Base-by-base conservation (phyloP, 2,329 filamentous ascomycete species). In the Kalmusia sp. region DNA sequence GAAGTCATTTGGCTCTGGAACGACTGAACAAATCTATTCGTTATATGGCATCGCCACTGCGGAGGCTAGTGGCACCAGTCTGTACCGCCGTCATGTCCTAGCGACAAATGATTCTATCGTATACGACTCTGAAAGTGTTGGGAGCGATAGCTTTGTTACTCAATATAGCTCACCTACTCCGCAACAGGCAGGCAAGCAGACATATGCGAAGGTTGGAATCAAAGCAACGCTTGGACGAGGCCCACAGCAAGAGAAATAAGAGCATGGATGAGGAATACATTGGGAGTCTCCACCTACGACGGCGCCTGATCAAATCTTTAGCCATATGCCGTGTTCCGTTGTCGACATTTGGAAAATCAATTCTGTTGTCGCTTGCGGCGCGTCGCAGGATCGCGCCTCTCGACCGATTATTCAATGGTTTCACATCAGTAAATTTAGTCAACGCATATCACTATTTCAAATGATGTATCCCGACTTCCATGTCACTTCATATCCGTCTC, bases 51-150 rank as follows among this genome's bases (percentile, higher is more conserved):
- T 82, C 28, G 59, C 61, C 4, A 60, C 56, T 3, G 58, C 58
- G 17, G 31, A 52, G 19, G 52, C 54, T 14, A 53, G 51, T 17
- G 51, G 49, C 30, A 40, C 51, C 17, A 74, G 81, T 67, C 72
- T 89, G 37, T 91, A 89, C 69, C 76, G 71, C 51, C 78, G 87
- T 17, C 77, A 83, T 43, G 82, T 89, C 22, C 69, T 73, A 24
- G 83, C 84, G 3, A 72, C 78, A 2, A 87, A 88, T 66, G 77
- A 79, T 41, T 82, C 79, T 0, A 67, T 87, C 15, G 67, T 80
- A 4, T 67, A 69, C 19, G 84, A 87, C 69, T 59, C 76, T 11
- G 78, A 82, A 67, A 75, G 64, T 38, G 55, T 67, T 33, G 62
- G 43, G 7, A 47, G 56, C 9, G 51, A 49, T 33, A 49, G 58